Evolutionary conservation across 257 asterid species (phyloP), one percentile per base, ranked within the genome.

Genomic region (Lycium ferocissimum): DNA sequence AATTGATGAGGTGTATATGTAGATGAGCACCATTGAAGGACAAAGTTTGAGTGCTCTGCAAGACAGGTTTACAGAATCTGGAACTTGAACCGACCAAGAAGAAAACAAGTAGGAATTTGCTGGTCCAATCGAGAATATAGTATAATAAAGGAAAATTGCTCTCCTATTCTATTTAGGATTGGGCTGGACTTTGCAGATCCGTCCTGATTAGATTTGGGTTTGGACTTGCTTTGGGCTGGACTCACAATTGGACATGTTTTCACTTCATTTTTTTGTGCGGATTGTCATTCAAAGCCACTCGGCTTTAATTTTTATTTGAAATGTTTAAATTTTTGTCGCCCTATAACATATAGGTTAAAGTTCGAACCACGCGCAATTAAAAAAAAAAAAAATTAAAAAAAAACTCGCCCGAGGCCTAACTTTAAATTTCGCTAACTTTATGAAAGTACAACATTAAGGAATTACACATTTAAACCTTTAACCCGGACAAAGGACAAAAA

Each of bases 61-160:
- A 75, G 81, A 22, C 6, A 53, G 2, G 57, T 26, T 65, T 22
- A 11, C 73, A 66, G 73, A 73, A 73, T 47, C 8, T 51, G 43
- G 43, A 22, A 75, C 17, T 47, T 51, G 47, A 65, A 76, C 26
- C 5, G 65, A 26, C 26, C 65, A 53, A 76, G 82, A 76, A 76
- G 63, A 51, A 76, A 76, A 15, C 63, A 76, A 76, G 82, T 26
- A 26, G 47, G 15, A 76, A 14, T 70, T 40, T n/a, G 54, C 26
- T 40, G 38, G 81, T 12, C 1, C 43, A 51, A 51, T 76, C 1
- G 33, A n/a, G n/a, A n/a, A n/a, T n/a, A n/a, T n/a, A n/a, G 33
- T 70, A 26, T 26, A 26, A 26, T 26, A 26, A 26, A 26, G 33
- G 33, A 26, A 26, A 0, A 40, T 15, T 70, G 53, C 26, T 38